phyloP scores from a whole-genome alignment of 345 rosid species.

The Punica granatum region DNA sequence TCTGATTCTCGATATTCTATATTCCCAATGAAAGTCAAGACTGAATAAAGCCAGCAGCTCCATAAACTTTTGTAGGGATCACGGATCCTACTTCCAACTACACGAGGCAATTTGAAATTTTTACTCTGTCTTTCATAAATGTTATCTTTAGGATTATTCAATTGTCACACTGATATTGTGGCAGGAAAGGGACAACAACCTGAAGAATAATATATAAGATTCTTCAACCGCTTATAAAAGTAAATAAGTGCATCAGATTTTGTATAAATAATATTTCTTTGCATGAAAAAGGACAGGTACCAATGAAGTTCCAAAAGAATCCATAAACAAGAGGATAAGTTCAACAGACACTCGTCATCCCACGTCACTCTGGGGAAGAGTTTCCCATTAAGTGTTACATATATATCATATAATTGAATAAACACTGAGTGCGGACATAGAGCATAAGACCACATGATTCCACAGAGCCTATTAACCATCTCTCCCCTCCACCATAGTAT shows the following conservation, averaged over 20 bases:
- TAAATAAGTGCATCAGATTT: background rate
- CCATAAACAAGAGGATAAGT: background rate
- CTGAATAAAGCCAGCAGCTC: background rate
- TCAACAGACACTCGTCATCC: background rate
- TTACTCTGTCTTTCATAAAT: background rate
- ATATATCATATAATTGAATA: background rate
- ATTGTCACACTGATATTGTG: background rate
- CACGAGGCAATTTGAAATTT: conserved; percentile 1
- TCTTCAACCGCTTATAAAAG: background rate
- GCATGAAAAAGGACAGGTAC: background rate
- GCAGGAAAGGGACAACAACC: background rate
- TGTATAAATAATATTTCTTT: background rate
- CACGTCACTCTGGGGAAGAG: conserved; percentile 2
- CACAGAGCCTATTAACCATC: background rate
- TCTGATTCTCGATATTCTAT: background rate
- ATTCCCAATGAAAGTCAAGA: background rate
- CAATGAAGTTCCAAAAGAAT: background rate
- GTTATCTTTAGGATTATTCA: background rate
- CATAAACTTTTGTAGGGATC: background rate
- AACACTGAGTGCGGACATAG: background rate
- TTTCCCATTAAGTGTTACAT: background rate
- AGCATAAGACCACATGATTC: background rate
- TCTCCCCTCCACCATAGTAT: background rate
- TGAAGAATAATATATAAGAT: background rate
- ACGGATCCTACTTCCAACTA: background rate